These are phyloP conservation scores for Meripilus lineatus DNA, from an alignment of 1,284 basidiomycete species.

Conservation along the genomic window DNA sequence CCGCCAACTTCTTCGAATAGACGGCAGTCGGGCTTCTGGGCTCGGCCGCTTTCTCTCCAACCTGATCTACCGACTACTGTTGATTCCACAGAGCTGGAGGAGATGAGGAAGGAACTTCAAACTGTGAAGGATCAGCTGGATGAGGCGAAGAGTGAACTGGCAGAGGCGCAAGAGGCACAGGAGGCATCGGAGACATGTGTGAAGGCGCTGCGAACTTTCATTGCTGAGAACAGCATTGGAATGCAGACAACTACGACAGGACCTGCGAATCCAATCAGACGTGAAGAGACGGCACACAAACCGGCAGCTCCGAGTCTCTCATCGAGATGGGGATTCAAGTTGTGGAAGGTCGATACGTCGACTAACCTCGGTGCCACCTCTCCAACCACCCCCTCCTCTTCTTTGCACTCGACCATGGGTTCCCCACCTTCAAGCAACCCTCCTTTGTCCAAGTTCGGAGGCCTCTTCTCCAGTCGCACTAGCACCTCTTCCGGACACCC, in stretches of 20 bases:
- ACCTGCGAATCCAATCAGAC: slow-evolving; percentile 4
- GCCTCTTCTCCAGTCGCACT: slow-evolving; percentile 57
- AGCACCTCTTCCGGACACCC: slow-evolving; percentile 43
- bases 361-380: slow-evolving; percentile 18
- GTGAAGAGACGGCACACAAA: slow-evolving; percentile 8
- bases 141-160: slow-evolving; percentile 58
- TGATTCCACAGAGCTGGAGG: slow-evolving; percentile 36
- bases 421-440: slow-evolving; percentile 27
- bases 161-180: slow-evolving; percentile 76
- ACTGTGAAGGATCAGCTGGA: slow-evolving; percentile 57
- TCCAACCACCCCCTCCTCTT: slow-evolving; percentile 19
- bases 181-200: slow-evolving; percentile 86
- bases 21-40: slow-evolving; percentile 52
- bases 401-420: slow-evolving; percentile 15
- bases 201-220: slow-evolving; percentile 79
- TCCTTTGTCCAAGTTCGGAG: slow-evolving; percentile 41
- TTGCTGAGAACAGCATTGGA: slow-evolving; percentile 68
- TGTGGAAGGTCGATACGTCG: slow-evolving; percentile 48
- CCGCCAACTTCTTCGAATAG: slow-evolving; percentile 25
- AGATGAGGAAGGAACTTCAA: slow-evolving; percentile 59
- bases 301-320: slow-evolving; percentile 9
- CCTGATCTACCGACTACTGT: slow-evolving; percentile 24
- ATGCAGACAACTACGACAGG: slow-evolving; percentile 11
- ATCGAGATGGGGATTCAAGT: slow-evolving; percentile 41
- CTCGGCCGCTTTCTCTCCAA: slow-evolving; percentile 38